A percentile compares a stretch with the other conserved stretches of the same genome.
These are phyloP conservation scores for Nicotiana noctiflora DNA, from an alignment of 257 asterid genomes.

Conservation along the genomic window DNA sequence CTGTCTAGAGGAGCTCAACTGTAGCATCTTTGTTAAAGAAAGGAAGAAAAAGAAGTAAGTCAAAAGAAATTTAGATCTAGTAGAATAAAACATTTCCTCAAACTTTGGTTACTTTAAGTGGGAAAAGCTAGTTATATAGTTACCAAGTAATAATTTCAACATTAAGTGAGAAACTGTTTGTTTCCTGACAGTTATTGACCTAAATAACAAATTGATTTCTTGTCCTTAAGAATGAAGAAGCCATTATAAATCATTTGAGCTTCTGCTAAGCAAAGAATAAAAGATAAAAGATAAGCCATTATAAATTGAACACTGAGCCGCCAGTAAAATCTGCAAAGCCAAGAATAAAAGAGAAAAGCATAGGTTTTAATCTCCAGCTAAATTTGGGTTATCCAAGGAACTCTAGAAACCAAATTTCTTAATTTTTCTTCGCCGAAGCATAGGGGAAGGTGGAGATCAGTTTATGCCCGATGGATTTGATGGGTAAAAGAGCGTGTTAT, in stretches of 20 bases:
- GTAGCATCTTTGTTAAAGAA: background rate
- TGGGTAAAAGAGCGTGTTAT: background rate
- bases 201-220: background rate
- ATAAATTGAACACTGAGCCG: background rate
- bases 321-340: background rate
- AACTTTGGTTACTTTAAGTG: background rate
- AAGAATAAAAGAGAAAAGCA: background rate
- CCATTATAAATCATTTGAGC: background rate
- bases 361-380: background rate
- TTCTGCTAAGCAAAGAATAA: background rate
- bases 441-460: background rate
- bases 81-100: background rate
- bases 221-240: conserved; percentile 1
- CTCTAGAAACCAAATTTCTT: background rate
- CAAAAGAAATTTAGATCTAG: background rate
- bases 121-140: background rate
- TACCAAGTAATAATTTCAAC: background rate
- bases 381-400: background rate
- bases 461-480: background rate
- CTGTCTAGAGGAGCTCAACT: background rate
- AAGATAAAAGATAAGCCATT: background rate
- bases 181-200: background rate
- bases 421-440: background rate
- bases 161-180: background rate
- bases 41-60: background rate